These are phyloP conservation scores for Aspergillus coremiiformis DNA, from an alignment of 495 filamentous ascomycete genomes.

Conservation along the genomic window DNA sequence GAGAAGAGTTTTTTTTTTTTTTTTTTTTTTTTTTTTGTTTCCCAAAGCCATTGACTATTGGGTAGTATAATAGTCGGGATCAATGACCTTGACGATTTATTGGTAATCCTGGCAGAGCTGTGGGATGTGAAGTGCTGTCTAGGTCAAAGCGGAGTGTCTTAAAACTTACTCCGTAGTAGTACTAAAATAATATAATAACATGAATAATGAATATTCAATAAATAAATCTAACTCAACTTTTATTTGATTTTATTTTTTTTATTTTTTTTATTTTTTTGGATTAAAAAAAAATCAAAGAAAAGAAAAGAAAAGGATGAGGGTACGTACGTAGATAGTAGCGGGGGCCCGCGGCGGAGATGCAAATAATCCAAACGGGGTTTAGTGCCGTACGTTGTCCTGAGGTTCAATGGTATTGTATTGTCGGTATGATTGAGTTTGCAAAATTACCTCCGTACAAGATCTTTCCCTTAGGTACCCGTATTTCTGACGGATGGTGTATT, in stretches of 20 bases:
- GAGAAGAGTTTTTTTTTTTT: background rate
- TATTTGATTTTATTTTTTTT: too few species aligned
- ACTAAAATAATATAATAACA: too few species aligned
- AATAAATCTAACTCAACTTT: too few species aligned
- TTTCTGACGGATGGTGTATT: too few species aligned
- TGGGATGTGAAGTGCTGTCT: background rate
- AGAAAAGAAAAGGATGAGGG: background rate
- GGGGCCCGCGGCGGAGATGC: too few species aligned
- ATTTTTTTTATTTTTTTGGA: too few species aligned
- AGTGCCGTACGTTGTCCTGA: background rate
- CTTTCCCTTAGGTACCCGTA: background rate
- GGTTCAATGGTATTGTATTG: background rate
- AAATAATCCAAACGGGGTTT: background rate
- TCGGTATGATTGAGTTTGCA: background rate
- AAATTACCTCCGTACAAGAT: background rate
- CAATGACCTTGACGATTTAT: background rate
- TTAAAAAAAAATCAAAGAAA: background rate
- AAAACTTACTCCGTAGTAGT: background rate
- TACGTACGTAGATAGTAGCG: too few species aligned
- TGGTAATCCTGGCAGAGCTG: background rate
- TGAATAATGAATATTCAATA: too few species aligned
- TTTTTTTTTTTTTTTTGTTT: too few species aligned
- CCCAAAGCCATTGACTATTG: background rate
- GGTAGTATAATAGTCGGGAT: background rate
- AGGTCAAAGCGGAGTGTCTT: background rate